Evolutionary conservation across 2,329 filamentous ascomycete species (phyloP), one percentile per base, ranked within the genome.

Genomic region (Orbilia javanica): DNA sequence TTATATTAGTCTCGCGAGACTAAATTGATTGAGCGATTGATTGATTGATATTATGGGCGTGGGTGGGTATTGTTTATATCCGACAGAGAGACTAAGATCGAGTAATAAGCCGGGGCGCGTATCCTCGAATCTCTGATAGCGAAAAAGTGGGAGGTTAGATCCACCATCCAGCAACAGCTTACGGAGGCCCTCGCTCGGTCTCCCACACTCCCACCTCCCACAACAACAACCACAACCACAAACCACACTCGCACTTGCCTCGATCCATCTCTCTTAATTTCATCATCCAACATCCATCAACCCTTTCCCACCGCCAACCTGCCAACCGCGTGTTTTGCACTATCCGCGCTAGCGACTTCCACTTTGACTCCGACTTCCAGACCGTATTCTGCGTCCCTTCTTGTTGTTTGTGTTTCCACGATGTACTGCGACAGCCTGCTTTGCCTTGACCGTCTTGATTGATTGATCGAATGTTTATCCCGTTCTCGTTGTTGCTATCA

Each of bases 11-110:
- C 15, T 31, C 25, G 22, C 48, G 11, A 39, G 36, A 39, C 36
- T 15, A 39, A 13, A 39, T 2, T 39, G n/a, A 13, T 39, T n/a
- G n/a, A n/a, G n/a, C n/a, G n/a, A n/a, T 34, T 34, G 31, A 34
- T 34, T 6, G 18, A 18, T 34, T 31, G 31, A 7, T 13, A 34
- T 31, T 13, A 31, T 3, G 27, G 34, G 50, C 27, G 62, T 25
- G 42, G 50, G 36, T 46, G 69, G 55, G 69, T n/a, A n/a, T 44
- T 73, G 60, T 72, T 72, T 71, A 52, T 50, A 72, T 72, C 57
- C 57, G 57, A 69, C 31, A 20, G n/a, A n/a, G n/a, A n/a, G n/a
- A n/a, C n/a, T n/a, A n/a, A n/a, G n/a, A n/a, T n/a, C n/a, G n/a
- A n/a, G n/a, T n/a, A n/a, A 44, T 63, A 34, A 50, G 53, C 60